These are phyloP conservation scores for Glaciozyma martinii DNA, from an alignment of 768 basidiomycete genomes.

Conservation along the genomic window DNA sequence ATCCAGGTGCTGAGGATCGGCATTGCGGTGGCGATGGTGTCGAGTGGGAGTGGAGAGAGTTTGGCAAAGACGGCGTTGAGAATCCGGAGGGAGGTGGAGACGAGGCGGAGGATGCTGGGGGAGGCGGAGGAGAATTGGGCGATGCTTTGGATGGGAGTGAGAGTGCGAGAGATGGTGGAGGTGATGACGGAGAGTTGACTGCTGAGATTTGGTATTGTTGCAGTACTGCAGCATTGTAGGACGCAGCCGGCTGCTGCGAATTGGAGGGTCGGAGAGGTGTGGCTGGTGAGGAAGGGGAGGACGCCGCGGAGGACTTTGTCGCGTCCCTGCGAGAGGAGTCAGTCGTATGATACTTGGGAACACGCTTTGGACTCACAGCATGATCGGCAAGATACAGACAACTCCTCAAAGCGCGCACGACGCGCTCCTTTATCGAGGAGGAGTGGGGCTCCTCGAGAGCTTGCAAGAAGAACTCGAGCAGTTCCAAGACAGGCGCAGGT, in stretches of 20 bases:
- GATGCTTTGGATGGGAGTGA: background rate
- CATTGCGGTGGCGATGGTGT: background rate
- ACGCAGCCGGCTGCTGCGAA: slow-evolving; percentile 8
- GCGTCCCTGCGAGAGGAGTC: background rate
- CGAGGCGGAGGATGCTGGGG: slow-evolving; percentile 7
- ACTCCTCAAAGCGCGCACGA: slow-evolving; percentile 4
- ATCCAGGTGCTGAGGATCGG: slow-evolving; percentile 2
- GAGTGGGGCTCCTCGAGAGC: background rate
- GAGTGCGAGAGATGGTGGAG: background rate
- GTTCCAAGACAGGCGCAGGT: background rate
- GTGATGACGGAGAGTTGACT: background rate
- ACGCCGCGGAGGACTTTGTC: background rate
- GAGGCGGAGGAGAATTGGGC: slow-evolving; percentile 2
- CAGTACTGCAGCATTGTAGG: slow-evolving; percentile 6
- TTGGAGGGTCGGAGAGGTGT: background rate
- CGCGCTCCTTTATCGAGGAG: background rate
- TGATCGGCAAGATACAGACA: background rate
- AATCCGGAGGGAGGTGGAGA: slow-evolving; percentile 13
- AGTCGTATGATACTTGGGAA: no score
- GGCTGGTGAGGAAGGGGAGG: slow-evolving; percentile 3
- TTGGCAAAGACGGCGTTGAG: slow-evolving; percentile 11
- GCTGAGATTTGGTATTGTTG: background rate
- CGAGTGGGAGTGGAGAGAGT: background rate
- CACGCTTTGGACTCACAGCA: background rate
- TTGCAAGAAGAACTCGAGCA: background rate